Percentiles rank a stretch among this genome's conserved stretches.
Conservation (phyloP, 1,284 basidiomycete genomes). For the Ustilago bromivora region DNA sequence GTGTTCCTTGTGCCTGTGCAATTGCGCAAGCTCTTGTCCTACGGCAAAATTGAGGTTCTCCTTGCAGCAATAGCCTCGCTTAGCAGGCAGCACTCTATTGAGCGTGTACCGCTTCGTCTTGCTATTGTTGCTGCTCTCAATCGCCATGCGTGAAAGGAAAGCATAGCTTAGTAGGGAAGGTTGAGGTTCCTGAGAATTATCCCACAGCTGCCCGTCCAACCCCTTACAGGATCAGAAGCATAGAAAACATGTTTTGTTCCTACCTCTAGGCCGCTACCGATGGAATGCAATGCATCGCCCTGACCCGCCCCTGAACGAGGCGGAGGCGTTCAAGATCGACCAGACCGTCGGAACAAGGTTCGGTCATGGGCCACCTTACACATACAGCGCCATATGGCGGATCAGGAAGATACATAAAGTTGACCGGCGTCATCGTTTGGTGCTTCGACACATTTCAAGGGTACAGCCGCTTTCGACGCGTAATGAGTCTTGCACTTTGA, state of each 20-base stretch:
- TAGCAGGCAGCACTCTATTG: not conserved
- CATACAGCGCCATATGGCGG: not conserved
- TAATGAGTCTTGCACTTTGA: not conserved
- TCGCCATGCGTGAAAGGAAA: not conserved
- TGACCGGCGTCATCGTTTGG: not conserved
- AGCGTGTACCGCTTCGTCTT: not conserved
- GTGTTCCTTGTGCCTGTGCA: not conserved
- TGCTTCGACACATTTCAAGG: not conserved
- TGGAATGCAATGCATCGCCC: not conserved
- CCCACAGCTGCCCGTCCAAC: not conserved
- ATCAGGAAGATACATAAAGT: not conserved
- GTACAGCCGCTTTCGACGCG: not conserved
- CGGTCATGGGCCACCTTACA: not conserved
- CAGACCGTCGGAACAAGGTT: not conserved
- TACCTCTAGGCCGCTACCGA: not conserved
- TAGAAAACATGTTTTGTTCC: constrained; percentile 5
- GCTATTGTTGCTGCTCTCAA: not conserved
- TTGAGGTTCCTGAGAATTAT: not conserved
- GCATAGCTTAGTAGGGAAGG: too few species aligned
- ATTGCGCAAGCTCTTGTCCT: not conserved
- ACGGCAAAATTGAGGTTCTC: not conserved
- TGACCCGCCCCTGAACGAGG: not conserved
- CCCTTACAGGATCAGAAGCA: not conserved
- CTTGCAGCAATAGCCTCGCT: constrained; percentile 4
- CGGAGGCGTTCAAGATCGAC: not conserved